Base-by-base conservation (phyloP, 2,329 filamentous ascomycete species). In the Aspergillus nomiae region DNA sequence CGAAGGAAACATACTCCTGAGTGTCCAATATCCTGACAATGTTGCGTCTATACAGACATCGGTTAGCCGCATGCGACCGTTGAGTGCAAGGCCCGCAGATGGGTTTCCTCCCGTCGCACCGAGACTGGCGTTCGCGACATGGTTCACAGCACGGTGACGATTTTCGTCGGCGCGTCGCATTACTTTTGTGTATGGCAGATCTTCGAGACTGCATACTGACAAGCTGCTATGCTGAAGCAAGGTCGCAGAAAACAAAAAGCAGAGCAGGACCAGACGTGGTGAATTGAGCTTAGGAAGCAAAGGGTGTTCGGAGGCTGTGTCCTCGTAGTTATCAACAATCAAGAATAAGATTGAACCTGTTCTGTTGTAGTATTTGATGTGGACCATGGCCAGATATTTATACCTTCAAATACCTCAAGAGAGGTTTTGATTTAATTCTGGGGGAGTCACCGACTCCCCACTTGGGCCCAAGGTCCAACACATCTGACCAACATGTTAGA, bases 11-110 rank as follows among this genome's bases (percentile, higher is more conserved):
- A 59, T 46, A 64, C 68, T 74, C 76, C 51, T 80, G 76, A 21
- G 74, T 77, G 54, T 75, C 78, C 7, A 74, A 76, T 4, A 74
- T 75, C 11, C 75, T 73, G 9, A 75, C 73, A 65, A 78, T 79
- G 4, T 76, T 74, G 2, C 73, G 63, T 26, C 70, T 78, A 67
- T 81, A 82, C 10, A 78, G 67, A 57, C 79, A 81, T n/a, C 70
- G 72, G 36, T 76, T 71, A 8, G 77, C 64, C 4, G 66, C 63
- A 30, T 77, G 70, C 2, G 71, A 72, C 14, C 78, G 74, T 14
- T 75, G 73, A 48, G 69, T 69, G 58, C 81, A 82, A 2, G 77
- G 76, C n/a, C 76, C 78, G 68, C 80, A 83, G 14, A 82, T 76
- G 28, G 80, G 81, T 65, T 81, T 81, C n/a, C 53, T 54, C n/a